Conservation (phyloP, 192 early-diverging fungal genomes). For the Rhizoclosmatium globosum region DNA sequence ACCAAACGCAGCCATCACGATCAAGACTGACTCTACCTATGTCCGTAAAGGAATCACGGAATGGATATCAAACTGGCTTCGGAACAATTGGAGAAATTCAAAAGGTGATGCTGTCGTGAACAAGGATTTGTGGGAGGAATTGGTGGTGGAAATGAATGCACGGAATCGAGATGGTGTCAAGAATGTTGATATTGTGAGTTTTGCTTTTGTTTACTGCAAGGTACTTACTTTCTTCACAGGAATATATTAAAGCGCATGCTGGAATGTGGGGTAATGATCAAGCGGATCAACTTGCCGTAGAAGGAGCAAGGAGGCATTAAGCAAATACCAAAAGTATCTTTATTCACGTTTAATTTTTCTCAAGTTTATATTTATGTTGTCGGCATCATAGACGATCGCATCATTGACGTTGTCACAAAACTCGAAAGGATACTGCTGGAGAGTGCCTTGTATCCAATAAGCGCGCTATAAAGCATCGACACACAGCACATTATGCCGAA, state of each 20-base stretch:
- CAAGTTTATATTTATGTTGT: too few species aligned
- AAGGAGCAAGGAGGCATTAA: conserved; percentile 59
- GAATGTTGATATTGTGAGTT: conserved; percentile 32
- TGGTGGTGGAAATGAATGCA: conserved; percentile 54
- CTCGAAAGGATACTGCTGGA: too few species aligned
- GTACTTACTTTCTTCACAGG: conserved; percentile 35
- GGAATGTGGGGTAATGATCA: conserved; percentile 80
- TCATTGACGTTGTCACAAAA: too few species aligned
- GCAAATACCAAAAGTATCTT: too few species aligned
- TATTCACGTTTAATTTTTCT: too few species aligned
- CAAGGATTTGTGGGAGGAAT: conserved; percentile 74
- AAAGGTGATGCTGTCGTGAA: conserved; percentile 73
- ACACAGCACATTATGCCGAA: too few species aligned
- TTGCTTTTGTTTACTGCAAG: not conserved
- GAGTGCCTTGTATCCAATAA: too few species aligned
- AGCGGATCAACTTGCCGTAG: conserved; percentile 80
- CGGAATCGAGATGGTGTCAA: not conserved
- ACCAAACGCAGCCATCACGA: conserved; percentile 27
- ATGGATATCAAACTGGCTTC: conserved; percentile 81
- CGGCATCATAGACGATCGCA: too few species aligned
- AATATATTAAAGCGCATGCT: conserved; percentile 75
- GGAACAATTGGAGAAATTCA: conserved; percentile 68
- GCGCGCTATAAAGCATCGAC: too few species aligned
- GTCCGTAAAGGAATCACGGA: conserved; percentile 68
- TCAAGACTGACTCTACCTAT: conserved; percentile 85